phyloP scores from a whole-genome alignment of 768 basidiomycete genomes.

The Podaxis pistillaris region DNA sequence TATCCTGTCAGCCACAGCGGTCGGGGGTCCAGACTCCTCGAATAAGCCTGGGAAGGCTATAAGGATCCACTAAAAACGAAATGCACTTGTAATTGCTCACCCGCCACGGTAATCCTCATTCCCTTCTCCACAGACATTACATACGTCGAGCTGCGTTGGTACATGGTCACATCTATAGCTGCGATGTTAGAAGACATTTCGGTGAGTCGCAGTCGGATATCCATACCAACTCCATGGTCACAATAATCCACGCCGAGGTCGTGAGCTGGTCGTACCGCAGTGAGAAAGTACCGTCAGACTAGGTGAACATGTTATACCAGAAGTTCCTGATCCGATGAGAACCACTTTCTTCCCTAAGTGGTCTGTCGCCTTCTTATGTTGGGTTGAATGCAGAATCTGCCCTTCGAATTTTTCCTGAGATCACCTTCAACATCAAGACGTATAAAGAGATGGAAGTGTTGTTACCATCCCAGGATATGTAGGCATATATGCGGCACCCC shows the following conservation, averaged over 20 bases:
- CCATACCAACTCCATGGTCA: conserved; percentile 32
- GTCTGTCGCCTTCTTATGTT: conserved; percentile 45
- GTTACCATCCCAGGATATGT: conserved; percentile 39
- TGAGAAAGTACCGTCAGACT: neutral
- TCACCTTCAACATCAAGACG: neutral
- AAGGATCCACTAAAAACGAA: neutral
- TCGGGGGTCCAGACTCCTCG: neutral
- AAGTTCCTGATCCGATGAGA: conserved; percentile 68
- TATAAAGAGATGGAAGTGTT: neutral
- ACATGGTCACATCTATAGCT: conserved; percentile 41
- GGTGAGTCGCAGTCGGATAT: neutral
- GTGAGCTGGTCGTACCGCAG: conserved; percentile 27
- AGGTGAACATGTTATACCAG: conserved; percentile 30
- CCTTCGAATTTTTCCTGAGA: conserved; percentile 43
- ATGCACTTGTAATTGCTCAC: neutral
- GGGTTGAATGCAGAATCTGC: conserved; percentile 47
- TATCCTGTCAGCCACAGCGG: neutral
- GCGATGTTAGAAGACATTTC: neutral
- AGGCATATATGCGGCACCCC: conserved; percentile 45
- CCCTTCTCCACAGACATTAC: conserved; percentile 46
- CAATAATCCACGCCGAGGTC: conserved; percentile 39
- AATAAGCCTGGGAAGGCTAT: neutral
- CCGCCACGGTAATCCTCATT: conserved; percentile 9
- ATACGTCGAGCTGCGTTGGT: conserved; percentile 52
- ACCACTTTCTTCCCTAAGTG: conserved; percentile 63